Base-by-base conservation (phyloP, 257 asterid genomes). In the Prunella vulgaris region DNA sequence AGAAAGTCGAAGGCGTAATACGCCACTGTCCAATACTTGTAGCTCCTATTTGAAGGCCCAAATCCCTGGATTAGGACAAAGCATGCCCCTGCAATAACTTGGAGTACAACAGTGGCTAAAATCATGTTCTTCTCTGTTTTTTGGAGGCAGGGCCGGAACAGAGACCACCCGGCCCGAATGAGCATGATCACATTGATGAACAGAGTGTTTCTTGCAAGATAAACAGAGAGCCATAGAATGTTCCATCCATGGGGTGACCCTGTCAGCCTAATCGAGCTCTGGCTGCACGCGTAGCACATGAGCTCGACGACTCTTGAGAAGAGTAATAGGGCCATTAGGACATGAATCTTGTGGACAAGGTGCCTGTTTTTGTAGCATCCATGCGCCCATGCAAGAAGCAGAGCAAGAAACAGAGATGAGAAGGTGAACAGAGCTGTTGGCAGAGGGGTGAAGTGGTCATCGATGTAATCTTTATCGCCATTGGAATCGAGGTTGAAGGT, bases 161-260 rank as follows among this genome's bases (percentile, higher is more conserved):
- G 64, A 0, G 86, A 79, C 86, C 84, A 79, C 33, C 84, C 86
- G 0, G 78, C 69, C 30, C 84, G 73, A 6, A 79, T 71, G 9
- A 82, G 73, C 78, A 82, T 75, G 27, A 82, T 60, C 38, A 76
- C 80, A 7, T 3, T 21, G 7, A 64, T 71, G 37, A 76, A 79
- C 1, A 73, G 22, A 17, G 74, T 1, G 48, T 46, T 69, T 44
- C 75, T 74, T 0, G 37, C 21, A n/a, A 79, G 59, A 30, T 69
- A 72, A n/a, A 73, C 1, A 0, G 54, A 5, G 2, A 82, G 70
- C 86, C 86, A 82, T 18, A 79, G 1, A 1, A 71, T 14, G 48
- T 76, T 71, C 80, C 82, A 76, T 3, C 51, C 63, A 5, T 70
- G 76, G 60, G 84, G 52, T 0, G 64, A 33, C 8, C 86, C 86